Conservation (phyloP, 495 filamentous ascomycete species). For the Penicillium paxilli region DNA sequence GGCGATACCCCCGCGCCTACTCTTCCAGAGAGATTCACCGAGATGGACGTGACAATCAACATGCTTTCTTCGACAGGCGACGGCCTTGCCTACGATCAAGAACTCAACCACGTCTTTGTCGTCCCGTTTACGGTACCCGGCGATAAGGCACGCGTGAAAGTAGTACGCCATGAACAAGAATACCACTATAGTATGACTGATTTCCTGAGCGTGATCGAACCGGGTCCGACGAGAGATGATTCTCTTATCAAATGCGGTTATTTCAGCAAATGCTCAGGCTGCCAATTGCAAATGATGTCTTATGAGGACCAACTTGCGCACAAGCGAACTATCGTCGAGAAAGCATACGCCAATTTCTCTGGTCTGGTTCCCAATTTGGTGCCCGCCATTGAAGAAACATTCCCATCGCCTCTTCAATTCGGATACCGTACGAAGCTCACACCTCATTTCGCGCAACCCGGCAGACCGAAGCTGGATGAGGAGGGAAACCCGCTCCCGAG, state of each 20-base stretch:
- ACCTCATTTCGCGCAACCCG: constrained; percentile 77
- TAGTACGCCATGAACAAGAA: constrained; percentile 65
- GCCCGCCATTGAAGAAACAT: constrained; percentile 77
- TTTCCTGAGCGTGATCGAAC: constrained; percentile 72
- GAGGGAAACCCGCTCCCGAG: constrained; percentile 37
- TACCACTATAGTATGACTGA: constrained; percentile 71
- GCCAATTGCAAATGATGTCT: constrained; percentile 95
- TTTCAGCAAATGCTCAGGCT: constrained; percentile 85
- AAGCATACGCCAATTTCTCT: constrained; percentile 90
- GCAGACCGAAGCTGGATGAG: constrained; percentile 36
- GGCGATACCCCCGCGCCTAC: constrained; percentile 18
- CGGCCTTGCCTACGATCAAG: constrained; percentile 67
- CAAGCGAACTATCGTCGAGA: constrained; percentile 84
- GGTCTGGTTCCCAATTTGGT: constrained; percentile 71
- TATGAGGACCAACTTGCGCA: constrained; percentile 82
- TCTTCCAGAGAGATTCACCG: constrained; percentile 68
- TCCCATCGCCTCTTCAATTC: constrained; percentile 86
- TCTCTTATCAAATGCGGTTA: constrained; percentile 75
- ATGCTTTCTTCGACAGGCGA: constrained; percentile 89
- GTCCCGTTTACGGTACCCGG: constrained; percentile 89
- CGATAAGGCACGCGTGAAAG: constrained; percentile 74
- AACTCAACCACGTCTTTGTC: constrained; percentile 74
- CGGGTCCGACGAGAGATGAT: constrained; percentile 77
- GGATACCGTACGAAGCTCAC: constrained; percentile 95
- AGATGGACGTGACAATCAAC: constrained; percentile 75